These are phyloP conservation scores for Rhynchospora pubera DNA, from an alignment of 176 grass and related monocot species.

Conservation along the genomic window DNA sequence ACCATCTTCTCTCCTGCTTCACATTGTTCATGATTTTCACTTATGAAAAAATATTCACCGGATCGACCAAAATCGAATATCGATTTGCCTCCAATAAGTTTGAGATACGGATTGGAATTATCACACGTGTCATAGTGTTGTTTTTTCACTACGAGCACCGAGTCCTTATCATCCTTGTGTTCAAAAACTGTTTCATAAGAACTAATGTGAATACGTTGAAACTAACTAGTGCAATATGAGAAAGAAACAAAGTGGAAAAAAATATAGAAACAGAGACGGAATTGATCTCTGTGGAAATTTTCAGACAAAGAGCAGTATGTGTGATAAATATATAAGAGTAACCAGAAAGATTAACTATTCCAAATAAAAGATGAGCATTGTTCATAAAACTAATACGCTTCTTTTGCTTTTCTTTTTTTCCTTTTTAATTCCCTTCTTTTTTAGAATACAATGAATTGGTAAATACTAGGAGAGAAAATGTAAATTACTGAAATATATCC, in stretches of 20 bases:
- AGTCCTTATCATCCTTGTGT: slow-evolving; percentile 32
- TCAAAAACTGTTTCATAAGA: slow-evolving; percentile 40
- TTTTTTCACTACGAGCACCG: slow-evolving; percentile 33
- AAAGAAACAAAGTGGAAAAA: neutral
- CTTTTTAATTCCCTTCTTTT: neutral
- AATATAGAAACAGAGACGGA: neutral
- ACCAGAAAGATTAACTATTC: neutral
- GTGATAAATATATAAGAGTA: neutral
- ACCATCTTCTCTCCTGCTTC: slow-evolving; percentile 36
- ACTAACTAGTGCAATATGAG: neutral
- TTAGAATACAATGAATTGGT: neutral
- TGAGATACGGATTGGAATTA: slow-evolving; percentile 18
- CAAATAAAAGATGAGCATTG: too few relatives aligned
- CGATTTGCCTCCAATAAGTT: slow-evolving; percentile 25
- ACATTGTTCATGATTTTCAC: slow-evolving; percentile 21
- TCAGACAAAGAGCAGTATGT: neutral
- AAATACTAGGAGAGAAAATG: neutral
- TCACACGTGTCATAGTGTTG: slow-evolving; percentile 34
- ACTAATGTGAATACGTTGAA: neutral
- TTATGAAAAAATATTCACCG: slow-evolving; percentile 46
- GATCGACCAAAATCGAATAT: slow-evolving; percentile 12
- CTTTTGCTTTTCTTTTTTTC: too few relatives aligned
- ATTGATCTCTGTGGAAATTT: neutral
- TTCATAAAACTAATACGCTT: too few relatives aligned
- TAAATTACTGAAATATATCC: too few relatives aligned